Evolutionary conservation across 2,329 filamentous ascomycete genomes (phyloP).

Genomic region (Thermoascus crustaceus): DNA sequence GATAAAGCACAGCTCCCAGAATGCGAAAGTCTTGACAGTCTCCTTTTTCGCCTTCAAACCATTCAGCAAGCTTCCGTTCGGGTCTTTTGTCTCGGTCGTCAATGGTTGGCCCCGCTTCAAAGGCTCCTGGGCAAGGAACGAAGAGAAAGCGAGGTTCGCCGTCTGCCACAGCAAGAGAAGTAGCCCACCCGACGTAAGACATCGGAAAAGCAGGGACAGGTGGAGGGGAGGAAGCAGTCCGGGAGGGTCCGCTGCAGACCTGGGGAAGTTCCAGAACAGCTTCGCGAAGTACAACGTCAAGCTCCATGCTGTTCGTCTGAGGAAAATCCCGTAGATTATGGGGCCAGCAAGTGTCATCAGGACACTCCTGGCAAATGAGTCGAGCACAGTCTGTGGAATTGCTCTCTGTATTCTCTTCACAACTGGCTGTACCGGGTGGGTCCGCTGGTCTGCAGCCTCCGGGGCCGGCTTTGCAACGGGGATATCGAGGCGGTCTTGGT

Average conservation of each 20-base stretch:
- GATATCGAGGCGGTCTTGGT: slow-evolving; percentile 61
- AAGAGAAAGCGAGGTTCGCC: slow-evolving; percentile 67
- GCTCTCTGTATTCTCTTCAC: slow-evolving; percentile 29
- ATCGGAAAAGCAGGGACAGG: slow-evolving; percentile 49
- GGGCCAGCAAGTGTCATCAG: slow-evolving; percentile 40
- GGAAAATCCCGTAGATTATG: slow-evolving; percentile 53
- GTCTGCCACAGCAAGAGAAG: slow-evolving; percentile 68
- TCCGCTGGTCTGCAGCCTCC: slow-evolving; percentile 26
- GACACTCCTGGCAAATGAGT: slow-evolving; percentile 29
- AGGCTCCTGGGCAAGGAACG: slow-evolving; percentile 73
- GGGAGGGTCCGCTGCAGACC: slow-evolving; percentile 55
- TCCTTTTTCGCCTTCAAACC: slow-evolving; percentile 79
- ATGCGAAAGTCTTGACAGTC: slow-evolving; percentile 69
- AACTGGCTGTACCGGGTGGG: slow-evolving; percentile 29
- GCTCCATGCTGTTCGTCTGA: slow-evolving; percentile 60
- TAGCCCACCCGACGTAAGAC: slow-evolving; percentile 55
- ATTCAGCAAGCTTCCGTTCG: slow-evolving; percentile 79
- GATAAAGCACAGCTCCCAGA: slow-evolving; percentile 84
- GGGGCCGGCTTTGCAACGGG: slow-evolving; percentile 33
- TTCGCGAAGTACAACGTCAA: slow-evolving; percentile 63
- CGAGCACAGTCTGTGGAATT: slow-evolving; percentile 22
- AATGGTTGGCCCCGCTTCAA: slow-evolving; percentile 78
- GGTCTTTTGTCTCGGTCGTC: slow-evolving; percentile 77
- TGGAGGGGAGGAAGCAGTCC: slow-evolving; percentile 49
- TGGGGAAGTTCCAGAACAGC: slow-evolving; percentile 66